Evolutionary conservation across 2,329 filamentous ascomycete genomes (phyloP).

Genomic region (Ascochyta viciae-villosae): DNA sequence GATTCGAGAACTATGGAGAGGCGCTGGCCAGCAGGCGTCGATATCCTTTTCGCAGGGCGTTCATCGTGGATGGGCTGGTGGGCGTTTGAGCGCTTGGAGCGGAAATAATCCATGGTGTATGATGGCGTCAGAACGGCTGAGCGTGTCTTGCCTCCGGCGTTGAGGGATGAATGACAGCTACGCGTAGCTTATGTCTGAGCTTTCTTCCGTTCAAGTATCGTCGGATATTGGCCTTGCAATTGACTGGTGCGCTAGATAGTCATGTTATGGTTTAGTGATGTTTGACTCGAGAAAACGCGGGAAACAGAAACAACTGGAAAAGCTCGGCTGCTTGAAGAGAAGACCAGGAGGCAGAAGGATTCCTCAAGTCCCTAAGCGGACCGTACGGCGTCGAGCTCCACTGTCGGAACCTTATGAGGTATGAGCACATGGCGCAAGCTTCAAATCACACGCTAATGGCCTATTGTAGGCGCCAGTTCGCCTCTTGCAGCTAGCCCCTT

Average conservation of each 20-base stretch:
- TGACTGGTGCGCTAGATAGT: constrained; percentile 13
- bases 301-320: constrained; percentile 10
- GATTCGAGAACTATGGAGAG: constrained; percentile 52
- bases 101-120: constrained; percentile 37
- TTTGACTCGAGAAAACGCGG: constrained; percentile 15
- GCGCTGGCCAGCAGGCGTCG: constrained; percentile 51
- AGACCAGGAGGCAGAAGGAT: constrained; percentile 12
- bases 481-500: constrained; percentile 17
- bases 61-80: constrained; percentile 35
- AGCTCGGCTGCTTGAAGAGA: constrained; percentile 10
- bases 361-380: constrained; percentile 7
- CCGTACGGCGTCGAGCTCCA: constrained; percentile 13
- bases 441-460: constrained; percentile 28
- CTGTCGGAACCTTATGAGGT: constrained; percentile 13
- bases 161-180: constrained; percentile 3
- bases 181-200: constrained; percentile 7
- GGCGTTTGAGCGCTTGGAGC: constrained; percentile 28
- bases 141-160: constrained; percentile 5
- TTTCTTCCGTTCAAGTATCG: constrained; percentile 14
- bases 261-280: constrained; percentile 9
- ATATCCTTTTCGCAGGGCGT: constrained; percentile 51
- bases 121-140: constrained; percentile 5
- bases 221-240: constrained; percentile 14
- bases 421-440: constrained; percentile 27
- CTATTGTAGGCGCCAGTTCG: constrained; percentile 15